These are phyloP conservation scores for Crithidia thermophila DNA, from an alignment of 208 protist genomes.

Conservation along the genomic window DNA sequence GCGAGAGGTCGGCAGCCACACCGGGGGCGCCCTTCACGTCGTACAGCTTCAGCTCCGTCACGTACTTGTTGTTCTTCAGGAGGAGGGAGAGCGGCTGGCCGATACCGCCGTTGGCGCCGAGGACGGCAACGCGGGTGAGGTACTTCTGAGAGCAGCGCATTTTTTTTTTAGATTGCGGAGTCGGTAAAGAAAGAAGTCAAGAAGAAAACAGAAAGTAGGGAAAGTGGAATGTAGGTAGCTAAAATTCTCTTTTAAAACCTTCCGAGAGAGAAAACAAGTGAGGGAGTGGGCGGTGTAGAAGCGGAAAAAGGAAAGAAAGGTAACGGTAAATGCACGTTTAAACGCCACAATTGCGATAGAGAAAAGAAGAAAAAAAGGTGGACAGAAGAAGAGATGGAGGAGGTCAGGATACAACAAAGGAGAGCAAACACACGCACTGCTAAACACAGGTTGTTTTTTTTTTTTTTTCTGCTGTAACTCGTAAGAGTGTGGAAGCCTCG, in stretches of 20 bases:
- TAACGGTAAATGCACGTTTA: not conserved
- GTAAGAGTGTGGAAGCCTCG: too few relatives aligned
- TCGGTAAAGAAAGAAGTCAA: not conserved
- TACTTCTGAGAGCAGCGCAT: conserved; percentile 34
- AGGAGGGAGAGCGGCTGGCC: conserved; percentile 96
- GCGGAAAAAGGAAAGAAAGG: not conserved
- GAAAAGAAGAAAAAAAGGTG: not conserved
- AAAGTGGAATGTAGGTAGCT: conserved; percentile 3
- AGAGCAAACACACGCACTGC: too few relatives aligned
- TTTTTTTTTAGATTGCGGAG: not conserved
- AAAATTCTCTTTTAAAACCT: conserved; percentile 11
- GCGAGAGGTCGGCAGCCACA: conserved; percentile 90
- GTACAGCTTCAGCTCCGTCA: conserved; percentile 87
- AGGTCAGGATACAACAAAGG: too few relatives aligned
- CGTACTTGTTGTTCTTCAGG: conserved; percentile 83
- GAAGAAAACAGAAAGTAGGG: not conserved
- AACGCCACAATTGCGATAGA: not conserved
- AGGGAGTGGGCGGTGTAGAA: not conserved
- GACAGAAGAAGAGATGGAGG: not conserved
- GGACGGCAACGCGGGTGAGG: conserved; percentile 80
- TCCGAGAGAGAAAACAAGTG: not conserved
- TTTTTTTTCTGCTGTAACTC: too few relatives aligned
- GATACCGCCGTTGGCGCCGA: conserved; percentile 96
- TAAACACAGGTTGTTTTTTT: too few relatives aligned
- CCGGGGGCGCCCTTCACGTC: conserved; percentile 85